Percentiles rank a stretch among this genome's conserved stretches.
Conservation (phyloP, 331 rosid genomes). For the Prunus yedoensis region DNA sequence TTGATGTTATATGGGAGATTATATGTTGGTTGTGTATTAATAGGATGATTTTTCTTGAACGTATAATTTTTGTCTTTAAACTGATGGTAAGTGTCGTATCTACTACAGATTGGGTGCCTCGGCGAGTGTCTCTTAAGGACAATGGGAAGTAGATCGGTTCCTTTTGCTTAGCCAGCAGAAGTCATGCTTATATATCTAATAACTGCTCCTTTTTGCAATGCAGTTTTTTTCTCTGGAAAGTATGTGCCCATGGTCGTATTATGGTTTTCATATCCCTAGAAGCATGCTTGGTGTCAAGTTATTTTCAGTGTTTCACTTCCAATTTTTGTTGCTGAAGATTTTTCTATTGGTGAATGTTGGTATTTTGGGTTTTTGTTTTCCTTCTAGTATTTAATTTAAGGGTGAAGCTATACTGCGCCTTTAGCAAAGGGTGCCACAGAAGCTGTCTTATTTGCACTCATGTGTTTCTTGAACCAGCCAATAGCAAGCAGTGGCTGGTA, state of each 20-base stretch:
- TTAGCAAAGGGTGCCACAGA: not conserved
- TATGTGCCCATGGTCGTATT: constrained; percentile 16
- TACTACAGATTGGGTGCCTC: constrained; percentile 29
- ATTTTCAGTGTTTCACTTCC: not conserved
- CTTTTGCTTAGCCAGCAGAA: not conserved
- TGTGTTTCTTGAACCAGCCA: constrained; percentile 13
- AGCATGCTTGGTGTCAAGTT: constrained; percentile 13
- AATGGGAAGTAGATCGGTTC: constrained; percentile 24
- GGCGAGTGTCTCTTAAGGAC: constrained; percentile 17
- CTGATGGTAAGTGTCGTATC: constrained; percentile 26
- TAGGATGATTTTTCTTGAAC: not conserved
- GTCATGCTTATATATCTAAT: constrained; percentile 9
- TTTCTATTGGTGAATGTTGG: constrained; percentile 13
- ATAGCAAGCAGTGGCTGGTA: constrained; percentile 27
- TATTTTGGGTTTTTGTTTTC: not conserved
- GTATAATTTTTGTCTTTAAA: constrained; percentile 10
- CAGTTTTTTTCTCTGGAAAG: constrained; percentile 17
- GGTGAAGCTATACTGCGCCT: constrained; percentile 16
- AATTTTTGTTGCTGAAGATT: constrained; percentile 9
- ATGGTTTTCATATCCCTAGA: constrained; percentile 12
- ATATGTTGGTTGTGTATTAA: constrained; percentile 13
- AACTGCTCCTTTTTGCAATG: constrained; percentile 6
- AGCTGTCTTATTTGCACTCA: constrained; percentile 19
- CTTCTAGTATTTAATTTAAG: constrained; percentile 27
- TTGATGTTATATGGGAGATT: constrained; percentile 7